A percentile compares a stretch with the other conserved stretches of the same genome.
phyloP scores from a whole-genome alignment of 495 filamentous ascomycete genomes.

The Amphirosellinia nigrospora region DNA sequence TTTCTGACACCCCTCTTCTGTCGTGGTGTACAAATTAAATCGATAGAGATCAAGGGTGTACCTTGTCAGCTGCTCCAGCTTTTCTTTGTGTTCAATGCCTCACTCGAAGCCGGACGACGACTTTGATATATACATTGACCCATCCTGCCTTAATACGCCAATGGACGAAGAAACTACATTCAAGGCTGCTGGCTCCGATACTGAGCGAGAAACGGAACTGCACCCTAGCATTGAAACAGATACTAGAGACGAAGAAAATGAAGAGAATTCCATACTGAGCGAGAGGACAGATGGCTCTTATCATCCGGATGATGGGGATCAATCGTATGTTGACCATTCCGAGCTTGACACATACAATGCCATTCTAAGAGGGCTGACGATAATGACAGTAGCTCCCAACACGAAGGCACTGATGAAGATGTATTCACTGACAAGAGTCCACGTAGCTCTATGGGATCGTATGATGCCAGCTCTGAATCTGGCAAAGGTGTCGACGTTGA shows the following conservation, averaged over 20 bases:
- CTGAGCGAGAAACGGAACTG: not conserved
- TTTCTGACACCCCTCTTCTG: not conserved
- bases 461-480: constrained; percentile 38
- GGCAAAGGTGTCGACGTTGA: constrained; percentile 32
- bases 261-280: constrained; percentile 13
- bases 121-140: constrained; percentile 53
- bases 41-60: constrained; percentile 12
- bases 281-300: constrained; percentile 14
- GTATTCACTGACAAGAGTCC: constrained; percentile 60
- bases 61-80: not conserved
- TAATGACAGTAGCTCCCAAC: constrained; percentile 49
- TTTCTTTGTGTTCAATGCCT: constrained; percentile 29
- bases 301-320: constrained; percentile 19
- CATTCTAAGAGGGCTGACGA: constrained; percentile 38
- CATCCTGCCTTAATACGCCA: constrained; percentile 45
- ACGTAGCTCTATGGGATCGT: constrained; percentile 53
- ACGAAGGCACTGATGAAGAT: constrained; percentile 59
- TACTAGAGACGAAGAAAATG: not conserved
- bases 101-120: constrained; percentile 40
- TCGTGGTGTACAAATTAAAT: constrained; percentile 22
- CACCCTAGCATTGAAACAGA: constrained; percentile 20
- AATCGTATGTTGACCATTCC: constrained; percentile 13
- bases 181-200: constrained; percentile 19
- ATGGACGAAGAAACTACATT: constrained; percentile 39
- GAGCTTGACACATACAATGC: constrained; percentile 21